These are phyloP conservation scores for Dendrobium nobile DNA, from an alignment of 106 monocot species.

Conservation along the genomic window DNA sequence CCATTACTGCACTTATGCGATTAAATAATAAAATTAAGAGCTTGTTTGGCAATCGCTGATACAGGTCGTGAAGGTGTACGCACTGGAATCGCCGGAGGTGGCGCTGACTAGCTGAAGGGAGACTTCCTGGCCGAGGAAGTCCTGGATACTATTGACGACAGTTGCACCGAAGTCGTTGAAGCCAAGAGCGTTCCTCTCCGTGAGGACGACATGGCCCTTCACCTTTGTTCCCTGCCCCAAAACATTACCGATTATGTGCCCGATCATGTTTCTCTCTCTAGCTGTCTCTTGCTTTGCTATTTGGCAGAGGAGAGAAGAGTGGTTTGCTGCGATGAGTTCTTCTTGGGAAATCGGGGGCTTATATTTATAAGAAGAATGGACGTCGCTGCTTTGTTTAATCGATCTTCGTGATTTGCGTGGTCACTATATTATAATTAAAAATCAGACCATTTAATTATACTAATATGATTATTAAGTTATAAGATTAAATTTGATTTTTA, in stretches of 20 bases:
- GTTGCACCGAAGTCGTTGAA: constrained; percentile 27
- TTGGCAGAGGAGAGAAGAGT: not conserved
- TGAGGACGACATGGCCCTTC: constrained; percentile 25
- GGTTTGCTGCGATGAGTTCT: not conserved
- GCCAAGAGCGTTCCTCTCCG: constrained; percentile 31
- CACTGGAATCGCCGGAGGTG: constrained; percentile 12
- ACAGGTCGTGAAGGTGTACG: not conserved
- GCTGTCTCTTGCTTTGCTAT: not conserved
- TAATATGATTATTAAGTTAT: too few relatives aligned
- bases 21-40: not conserved
- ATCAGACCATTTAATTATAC: too few relatives aligned
- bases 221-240: not conserved
- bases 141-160: constrained; percentile 22
- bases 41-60: not conserved
- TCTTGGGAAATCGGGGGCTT: too few relatives aligned
- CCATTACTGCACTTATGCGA: not conserved
- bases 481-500: too few relatives aligned
- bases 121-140: constrained; percentile 31
- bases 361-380: not conserved
- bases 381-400: not conserved
- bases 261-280: not conserved
- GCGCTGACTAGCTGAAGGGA: constrained; percentile 24
- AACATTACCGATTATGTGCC: not conserved
- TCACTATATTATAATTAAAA: not conserved
- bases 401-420: not conserved